Evolutionary conservation across 208 protist genomes (phyloP).

Genomic region (Acanthamoeba lenticulata): DNA sequence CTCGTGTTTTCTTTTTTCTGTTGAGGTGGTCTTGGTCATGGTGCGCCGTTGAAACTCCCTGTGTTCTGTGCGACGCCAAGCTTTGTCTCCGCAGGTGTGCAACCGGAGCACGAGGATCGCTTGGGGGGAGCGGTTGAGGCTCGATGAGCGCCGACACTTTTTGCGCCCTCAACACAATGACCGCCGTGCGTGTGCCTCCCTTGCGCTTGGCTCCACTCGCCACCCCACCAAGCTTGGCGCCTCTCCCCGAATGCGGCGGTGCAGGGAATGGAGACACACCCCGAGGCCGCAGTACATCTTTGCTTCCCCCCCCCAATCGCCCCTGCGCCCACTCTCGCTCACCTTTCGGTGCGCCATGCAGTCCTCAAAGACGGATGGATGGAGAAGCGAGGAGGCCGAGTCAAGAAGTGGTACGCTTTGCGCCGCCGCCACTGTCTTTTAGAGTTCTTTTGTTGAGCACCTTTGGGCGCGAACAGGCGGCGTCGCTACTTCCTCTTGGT

Average conservation of each 20-base stretch:
- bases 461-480: background rate
- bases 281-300: background rate
- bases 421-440: background rate
- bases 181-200: background rate
- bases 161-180: too few species aligned
- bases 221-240: background rate
- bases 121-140: too few species aligned
- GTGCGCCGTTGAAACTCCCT: background rate
- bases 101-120: too few species aligned
- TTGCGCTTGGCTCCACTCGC: background rate
- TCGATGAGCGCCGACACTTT: too few species aligned
- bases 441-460: background rate
- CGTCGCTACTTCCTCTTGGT: constrained; percentile 1
- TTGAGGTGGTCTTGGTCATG: too few species aligned
- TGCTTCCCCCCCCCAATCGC: background rate
- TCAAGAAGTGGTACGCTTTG: background rate
- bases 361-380: constrained; percentile 32
- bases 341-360: background rate
- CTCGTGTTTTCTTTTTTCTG: too few species aligned
- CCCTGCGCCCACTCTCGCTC: background rate
- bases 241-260: background rate
- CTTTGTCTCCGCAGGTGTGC: too few species aligned
- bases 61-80: background rate
- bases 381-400: background rate
- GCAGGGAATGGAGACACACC: background rate